Percentiles rank a stretch among this genome's conserved stretches.
phyloP scores from a whole-genome alignment of 805 yeast genomes.

The Lipomyces sp. region DNA sequence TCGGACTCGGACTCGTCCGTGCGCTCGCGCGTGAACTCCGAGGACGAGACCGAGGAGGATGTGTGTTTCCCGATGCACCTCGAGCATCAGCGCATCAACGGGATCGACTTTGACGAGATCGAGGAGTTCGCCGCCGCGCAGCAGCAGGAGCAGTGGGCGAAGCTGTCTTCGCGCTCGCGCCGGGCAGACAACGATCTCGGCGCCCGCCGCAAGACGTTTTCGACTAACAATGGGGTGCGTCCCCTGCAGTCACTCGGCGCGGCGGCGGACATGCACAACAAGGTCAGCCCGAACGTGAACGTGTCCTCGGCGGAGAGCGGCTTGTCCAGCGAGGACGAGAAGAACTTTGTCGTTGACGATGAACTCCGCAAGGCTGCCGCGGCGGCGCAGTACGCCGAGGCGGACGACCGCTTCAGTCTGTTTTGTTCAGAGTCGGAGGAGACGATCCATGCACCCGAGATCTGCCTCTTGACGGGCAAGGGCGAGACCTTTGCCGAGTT shows the following conservation, averaged over 20 bases:
- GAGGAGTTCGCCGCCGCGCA: constrained; percentile 58
- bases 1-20: constrained; percentile 14
- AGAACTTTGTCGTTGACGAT: constrained; percentile 4
- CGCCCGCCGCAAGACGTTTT: constrained; percentile 22
- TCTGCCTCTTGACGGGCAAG: constrained; percentile 62
- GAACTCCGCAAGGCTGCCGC: constrained; percentile 14
- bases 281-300: neutral
- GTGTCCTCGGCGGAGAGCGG: neutral
- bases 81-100: constrained; percentile 49
- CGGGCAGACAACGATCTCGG: constrained; percentile 28
- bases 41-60: constrained; percentile 91
- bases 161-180: constrained; percentile 18
- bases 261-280: constrained; percentile 12
- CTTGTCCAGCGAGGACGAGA: constrained; percentile 12
- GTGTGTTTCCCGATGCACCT: constrained; percentile 93
- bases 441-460: constrained; percentile 84
- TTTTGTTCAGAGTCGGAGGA: constrained; percentile 79
- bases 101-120: constrained; percentile 87
- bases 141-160: constrained; percentile 34
- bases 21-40: constrained; percentile 27
- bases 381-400: constrained; percentile 20
- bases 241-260: constrained; percentile 6
- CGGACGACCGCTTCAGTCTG: constrained; percentile 68
- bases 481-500: constrained; percentile 64
- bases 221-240: neutral